Evolutionary conservation across 1,284 basidiomycete genomes (phyloP).

Genomic region (Cryptococcus deneoformans): DNA sequence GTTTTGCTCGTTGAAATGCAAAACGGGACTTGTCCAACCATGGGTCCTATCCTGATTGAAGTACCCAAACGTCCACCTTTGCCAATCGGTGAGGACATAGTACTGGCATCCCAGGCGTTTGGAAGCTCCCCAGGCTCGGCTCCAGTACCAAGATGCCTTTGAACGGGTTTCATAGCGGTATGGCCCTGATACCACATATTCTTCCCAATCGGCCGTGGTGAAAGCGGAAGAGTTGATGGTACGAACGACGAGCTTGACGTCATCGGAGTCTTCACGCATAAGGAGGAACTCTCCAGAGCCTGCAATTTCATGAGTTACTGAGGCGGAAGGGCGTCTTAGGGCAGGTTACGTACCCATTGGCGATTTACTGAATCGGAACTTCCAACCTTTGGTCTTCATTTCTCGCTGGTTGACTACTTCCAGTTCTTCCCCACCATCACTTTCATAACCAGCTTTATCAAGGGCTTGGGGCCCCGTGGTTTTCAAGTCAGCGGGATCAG

Average conservation of each 20-base stretch:
- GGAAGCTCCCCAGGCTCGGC: slow-evolving; percentile 43
- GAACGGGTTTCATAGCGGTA: slow-evolving; percentile 50
- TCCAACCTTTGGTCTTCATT: slow-evolving; percentile 37
- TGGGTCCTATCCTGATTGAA: slow-evolving; percentile 44
- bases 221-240: slow-evolving; percentile 50
- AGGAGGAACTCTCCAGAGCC: slow-evolving; percentile 50
- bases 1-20: slow-evolving; percentile 25
- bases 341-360: slow-evolving; percentile 42
- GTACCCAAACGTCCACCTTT: slow-evolving; percentile 50
- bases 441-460: slow-evolving; percentile 48
- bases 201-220: slow-evolving; percentile 46
- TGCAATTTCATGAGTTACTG: slow-evolving; percentile 6
- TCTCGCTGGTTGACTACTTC: slow-evolving; percentile 17
- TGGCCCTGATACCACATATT: slow-evolving; percentile 46
- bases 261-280: slow-evolving; percentile 37
- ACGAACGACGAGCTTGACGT: slow-evolving; percentile 47
- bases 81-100: slow-evolving; percentile 50
- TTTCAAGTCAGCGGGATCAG: slow-evolving; percentile 28
- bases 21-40: slow-evolving; percentile 41
- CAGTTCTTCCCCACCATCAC: slow-evolving; percentile 42
- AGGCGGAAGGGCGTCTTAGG: background rate
- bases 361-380: slow-evolving; percentile 49
- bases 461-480: slow-evolving; percentile 28
- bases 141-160: slow-evolving; percentile 52
- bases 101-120: slow-evolving; percentile 44